Evolutionary conservation across 768 basidiomycete genomes (phyloP), one percentile per base, ranked within the genome.

Genomic region (Amanita rubescens): DNA sequence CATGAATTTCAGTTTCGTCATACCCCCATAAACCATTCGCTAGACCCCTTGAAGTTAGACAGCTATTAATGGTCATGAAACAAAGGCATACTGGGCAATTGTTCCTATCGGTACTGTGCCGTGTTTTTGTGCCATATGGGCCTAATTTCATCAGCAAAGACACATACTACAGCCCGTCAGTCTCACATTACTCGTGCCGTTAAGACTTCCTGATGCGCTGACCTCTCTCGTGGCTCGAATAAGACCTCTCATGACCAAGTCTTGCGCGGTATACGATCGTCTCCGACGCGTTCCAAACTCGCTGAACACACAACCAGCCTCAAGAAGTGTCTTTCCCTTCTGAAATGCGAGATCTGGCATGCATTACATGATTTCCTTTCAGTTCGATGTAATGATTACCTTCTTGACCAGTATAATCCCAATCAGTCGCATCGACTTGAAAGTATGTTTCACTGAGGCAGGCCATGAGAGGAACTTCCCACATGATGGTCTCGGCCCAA

Each of bases 381-480:
- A 11, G 11, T 27, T 17, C 9, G 6, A 37, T 10, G 19, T 20
- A 4, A 38, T 25, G 15, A 39, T 56, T 30, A 90, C 93, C 85
- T 68, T 80, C 74, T 68, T 93, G 91, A 4, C 84, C 82, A n/a
- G 85, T 81, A 57, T 93, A 83, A 51, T 68, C 79, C 95, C 95
- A 99, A 61, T 94, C 85, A 1, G 75, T 86, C 59, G 79, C 78
- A 34, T 81, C 84, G 15, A 77, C 75, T 17, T 69, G 75, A 70
- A 95, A 99, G 70, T 91, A 95, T 17, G 83, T 81, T 66, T 99
- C 93, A 62, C 90, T 92, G 48, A 99, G 72, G 57, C 83, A 83
- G 12, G 93, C 84, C 92, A 98, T 94, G 48, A 98, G 71, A 1
- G 93, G 94, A 1, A 97, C 93, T 70, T 98, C 96, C 84, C 95